These are phyloP conservation scores for Phanerochaete sordida DNA, from an alignment of 768 basidiomycete species.

Conservation along the genomic window DNA sequence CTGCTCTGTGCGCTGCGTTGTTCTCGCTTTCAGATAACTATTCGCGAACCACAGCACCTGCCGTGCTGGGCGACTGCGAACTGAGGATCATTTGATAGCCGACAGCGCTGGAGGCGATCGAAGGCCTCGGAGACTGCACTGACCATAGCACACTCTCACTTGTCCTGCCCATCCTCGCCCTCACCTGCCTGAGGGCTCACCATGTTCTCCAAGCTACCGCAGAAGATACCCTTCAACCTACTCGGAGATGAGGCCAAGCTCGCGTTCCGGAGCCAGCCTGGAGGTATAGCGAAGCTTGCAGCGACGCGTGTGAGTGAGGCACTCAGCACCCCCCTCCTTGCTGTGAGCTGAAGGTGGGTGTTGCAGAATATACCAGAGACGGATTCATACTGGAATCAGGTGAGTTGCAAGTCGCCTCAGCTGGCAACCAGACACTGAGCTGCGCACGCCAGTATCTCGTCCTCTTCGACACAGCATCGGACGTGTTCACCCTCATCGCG, in stretches of 20 bases:
- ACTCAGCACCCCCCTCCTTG: not conserved
- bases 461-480: slow-evolving; percentile 86
- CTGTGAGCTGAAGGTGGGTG: not conserved
- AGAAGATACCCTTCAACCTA: slow-evolving; percentile 73
- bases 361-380: slow-evolving; percentile 65
- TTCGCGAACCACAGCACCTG: not conserved
- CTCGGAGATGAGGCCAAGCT: slow-evolving; percentile 87
- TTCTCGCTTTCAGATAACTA: too few species aligned
- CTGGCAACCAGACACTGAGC: not conserved
- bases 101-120: not conserved
- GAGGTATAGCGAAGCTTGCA: slow-evolving; percentile 74
- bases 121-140: not conserved
- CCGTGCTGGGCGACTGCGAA: not conserved
- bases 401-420: slow-evolving; percentile 28
- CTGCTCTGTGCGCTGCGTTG: too few species aligned
- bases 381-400: slow-evolving; percentile 92
- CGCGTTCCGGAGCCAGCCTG: slow-evolving; percentile 78
- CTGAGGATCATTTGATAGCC: not conserved
- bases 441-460: slow-evolving; percentile 57
- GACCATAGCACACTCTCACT: not conserved
- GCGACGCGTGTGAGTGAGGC: slow-evolving; percentile 53
- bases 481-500: slow-evolving; percentile 87
- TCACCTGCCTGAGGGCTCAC: not conserved
- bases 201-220: slow-evolving; percentile 73
- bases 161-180: not conserved